Conservation (phyloP, 306 rosid species). For the Vigna hirtella region DNA sequence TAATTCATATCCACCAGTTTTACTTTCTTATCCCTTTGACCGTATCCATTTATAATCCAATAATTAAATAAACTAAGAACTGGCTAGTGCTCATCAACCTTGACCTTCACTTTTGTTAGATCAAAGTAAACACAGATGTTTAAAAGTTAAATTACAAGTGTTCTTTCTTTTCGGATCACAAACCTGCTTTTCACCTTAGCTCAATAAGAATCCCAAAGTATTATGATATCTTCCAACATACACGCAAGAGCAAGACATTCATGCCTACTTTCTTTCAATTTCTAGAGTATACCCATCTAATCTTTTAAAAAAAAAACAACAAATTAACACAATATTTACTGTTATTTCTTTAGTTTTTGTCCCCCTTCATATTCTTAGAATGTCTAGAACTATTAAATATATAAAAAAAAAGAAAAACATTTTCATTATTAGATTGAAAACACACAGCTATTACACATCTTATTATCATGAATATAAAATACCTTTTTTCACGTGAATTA, state of each 20-base stretch:
- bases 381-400: not conserved
- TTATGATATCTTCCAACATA: not conserved
- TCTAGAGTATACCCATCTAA: no score
- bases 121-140: not conserved
- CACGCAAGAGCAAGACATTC: not conserved
- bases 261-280: no score
- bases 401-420: not conserved
- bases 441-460: not conserved
- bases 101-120: not conserved
- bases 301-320: not conserved
- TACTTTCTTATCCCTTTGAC: not conserved
- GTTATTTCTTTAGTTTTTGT: no score
- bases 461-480: not conserved
- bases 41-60: not conserved
- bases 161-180: not conserved
- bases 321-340: not conserved
- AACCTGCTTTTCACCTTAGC: not conserved
- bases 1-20: slow-evolving; percentile 7
- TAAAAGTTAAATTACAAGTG: not conserved
- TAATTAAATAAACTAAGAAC: not conserved
- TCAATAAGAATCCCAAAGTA: not conserved
- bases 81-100: not conserved
- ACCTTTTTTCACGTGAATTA: slow-evolving; percentile 53
- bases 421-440: not conserved
- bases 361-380: not conserved